Evolutionary conservation across 768 basidiomycete genomes (phyloP), one percentile per base, ranked within the genome.

Genomic region (Mycena galopus): DNA sequence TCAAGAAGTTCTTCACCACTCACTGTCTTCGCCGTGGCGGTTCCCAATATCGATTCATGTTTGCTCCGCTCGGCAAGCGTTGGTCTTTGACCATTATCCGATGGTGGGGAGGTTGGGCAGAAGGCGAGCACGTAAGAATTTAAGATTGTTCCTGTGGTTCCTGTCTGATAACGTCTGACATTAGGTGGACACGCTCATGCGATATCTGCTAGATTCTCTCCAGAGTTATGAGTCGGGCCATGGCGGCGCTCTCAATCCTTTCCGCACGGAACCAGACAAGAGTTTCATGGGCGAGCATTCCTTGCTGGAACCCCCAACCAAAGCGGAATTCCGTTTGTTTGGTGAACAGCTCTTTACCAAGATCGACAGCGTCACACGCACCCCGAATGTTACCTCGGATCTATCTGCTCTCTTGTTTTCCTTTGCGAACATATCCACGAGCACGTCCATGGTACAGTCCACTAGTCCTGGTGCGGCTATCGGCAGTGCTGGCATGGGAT

Each of bases 81-180:
- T 87, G 86, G 85, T 77, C 81, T 0, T 64, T 86, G 33, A 74
- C 60, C 10, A 73, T 51, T 3, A 76, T 85, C 8, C 77, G 75
- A 12, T 86, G 84, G 85, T 86, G 85, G 84, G 86, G 84, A 1
- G 83, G 85, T 82, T 35, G 33, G 33, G 33, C 33, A 6, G 33
- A 6, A 25, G 77, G 80, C 0, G 83, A 86, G 68, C 78, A 82
- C 56, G 84, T 84, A 59, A 33, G 80, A n/a, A n/a, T 77, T 50
- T 33, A 8, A 17, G 11, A 8, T 37, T 50, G 35, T 30, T n/a
- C 7, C 5, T 53, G 19, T 53, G 32, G n/a, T 21, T 35, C 7
- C 16, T 23, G 29, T 39, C 21, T 25, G 2, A 17, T 37, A n/a
- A n/a, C n/a, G n/a, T n/a, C n/a, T 16, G 25, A 9, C 4, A 55